A percentile compares a stretch with the other conserved stretches of the same genome.
phyloP scores from a whole-genome alignment of 2,329 filamentous ascomycete genomes.

The Acephala macrosclerotiorum region DNA sequence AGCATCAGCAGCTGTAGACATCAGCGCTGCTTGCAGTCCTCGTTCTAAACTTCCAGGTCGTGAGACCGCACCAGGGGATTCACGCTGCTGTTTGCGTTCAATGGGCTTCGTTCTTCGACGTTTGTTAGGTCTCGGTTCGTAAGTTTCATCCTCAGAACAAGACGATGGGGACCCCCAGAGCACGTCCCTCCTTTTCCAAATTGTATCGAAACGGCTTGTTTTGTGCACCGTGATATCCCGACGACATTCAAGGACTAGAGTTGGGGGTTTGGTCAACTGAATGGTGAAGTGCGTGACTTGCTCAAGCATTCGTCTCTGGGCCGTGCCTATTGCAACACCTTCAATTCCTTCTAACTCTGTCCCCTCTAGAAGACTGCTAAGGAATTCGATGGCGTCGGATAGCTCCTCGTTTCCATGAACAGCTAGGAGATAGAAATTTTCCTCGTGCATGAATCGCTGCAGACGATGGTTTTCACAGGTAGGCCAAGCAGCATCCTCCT shows the following conservation, averaged over 20 bases:
- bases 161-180: neutral
- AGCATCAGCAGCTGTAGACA: neutral
- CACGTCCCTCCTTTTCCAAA: neutral
- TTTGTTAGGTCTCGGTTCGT: neutral
- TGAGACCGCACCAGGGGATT: neutral
- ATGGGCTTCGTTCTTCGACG: neutral
- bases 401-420: neutral
- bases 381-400: neutral
- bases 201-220: neutral
- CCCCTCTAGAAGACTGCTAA: neutral
- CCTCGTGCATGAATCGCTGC: constrained; percentile 12
- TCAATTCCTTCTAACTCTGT: neutral
- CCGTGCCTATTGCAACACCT: too few relatives aligned
- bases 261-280: neutral
- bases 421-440: constrained; percentile 2
- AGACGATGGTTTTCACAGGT: neutral
- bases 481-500: constrained; percentile 11
- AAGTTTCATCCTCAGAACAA: neutral
- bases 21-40: neutral
- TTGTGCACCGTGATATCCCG: constrained; percentile 1
- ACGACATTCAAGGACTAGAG: neutral
- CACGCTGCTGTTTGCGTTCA: neutral
- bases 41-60: neutral
- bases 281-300: neutral
- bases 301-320: neutral